phyloP scores from a whole-genome alignment of 169 alveolate species.

The Babesia gibsoni region DNA sequence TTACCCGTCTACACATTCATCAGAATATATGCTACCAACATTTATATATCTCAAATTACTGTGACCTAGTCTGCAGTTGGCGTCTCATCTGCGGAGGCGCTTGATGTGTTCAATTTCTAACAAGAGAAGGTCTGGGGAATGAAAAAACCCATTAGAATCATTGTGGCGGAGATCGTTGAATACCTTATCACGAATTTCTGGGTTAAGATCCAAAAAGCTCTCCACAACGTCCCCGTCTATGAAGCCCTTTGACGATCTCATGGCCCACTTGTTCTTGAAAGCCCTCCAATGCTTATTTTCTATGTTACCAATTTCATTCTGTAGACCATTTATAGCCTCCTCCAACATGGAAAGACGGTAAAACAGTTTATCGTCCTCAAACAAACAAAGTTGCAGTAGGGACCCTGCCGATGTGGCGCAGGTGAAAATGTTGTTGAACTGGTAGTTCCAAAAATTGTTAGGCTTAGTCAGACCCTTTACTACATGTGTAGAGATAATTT shows the following conservation, averaged over 20 bases:
- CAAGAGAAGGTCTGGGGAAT: slow-evolving; percentile 32
- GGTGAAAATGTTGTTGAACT: slow-evolving; percentile 14
- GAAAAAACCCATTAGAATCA: slow-evolving; percentile 18
- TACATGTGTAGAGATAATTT: neutral
- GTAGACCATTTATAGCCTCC: slow-evolving; percentile 38
- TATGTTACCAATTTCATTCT: slow-evolving; percentile 21
- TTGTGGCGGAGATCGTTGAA: neutral
- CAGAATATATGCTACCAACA: too few relatives aligned
- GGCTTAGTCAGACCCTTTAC: slow-evolving; percentile 13
- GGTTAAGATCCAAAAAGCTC: slow-evolving; percentile 28
- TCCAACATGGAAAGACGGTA: slow-evolving; percentile 45
- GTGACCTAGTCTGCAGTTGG: too few relatives aligned
- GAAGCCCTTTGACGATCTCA: slow-evolving; percentile 37
- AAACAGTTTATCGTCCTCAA: slow-evolving; percentile 39
- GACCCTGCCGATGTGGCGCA: slow-evolving; percentile 56
- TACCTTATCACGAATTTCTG: neutral
- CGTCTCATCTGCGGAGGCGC: slow-evolving; percentile 17
- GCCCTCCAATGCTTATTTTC: slow-evolving; percentile 37
- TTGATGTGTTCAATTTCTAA: slow-evolving; percentile 37
- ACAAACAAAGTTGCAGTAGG: slow-evolving; percentile 37
- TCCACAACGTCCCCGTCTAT: slow-evolving; percentile 60
- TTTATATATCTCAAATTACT: too few relatives aligned
- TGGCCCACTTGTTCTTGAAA: slow-evolving; percentile 39
- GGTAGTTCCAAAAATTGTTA: slow-evolving; percentile 16
- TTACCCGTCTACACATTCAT: too few relatives aligned